phyloP scores from a whole-genome alignment of 352 stramenopile species.

The Lagenidium giganteum region DNA sequence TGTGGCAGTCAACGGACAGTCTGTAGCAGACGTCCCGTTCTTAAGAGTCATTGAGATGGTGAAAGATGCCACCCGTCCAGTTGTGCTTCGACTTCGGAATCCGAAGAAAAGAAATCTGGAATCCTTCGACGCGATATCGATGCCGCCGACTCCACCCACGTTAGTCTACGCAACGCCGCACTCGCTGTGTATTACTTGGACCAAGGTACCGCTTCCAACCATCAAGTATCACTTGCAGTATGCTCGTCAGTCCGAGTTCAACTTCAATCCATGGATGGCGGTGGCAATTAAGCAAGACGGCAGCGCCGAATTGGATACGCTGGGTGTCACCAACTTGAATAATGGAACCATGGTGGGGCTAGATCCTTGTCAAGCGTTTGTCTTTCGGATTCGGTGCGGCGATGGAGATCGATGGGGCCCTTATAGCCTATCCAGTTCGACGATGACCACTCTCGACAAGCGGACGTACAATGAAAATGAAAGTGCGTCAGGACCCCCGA shows the following conservation, averaged over 20 bases:
- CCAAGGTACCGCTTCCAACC: constrained; percentile 26
- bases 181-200: constrained; percentile 61
- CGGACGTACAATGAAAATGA: constrained; percentile 1
- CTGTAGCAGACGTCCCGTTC: constrained; percentile 58
- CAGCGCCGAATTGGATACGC: constrained; percentile 29
- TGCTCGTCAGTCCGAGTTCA: constrained; percentile 50
- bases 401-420: constrained; percentile 50
- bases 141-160: constrained; percentile 51
- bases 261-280: constrained; percentile 50
- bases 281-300: constrained; percentile 49
- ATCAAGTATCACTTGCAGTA: constrained; percentile 62
- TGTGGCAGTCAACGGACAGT: constrained; percentile 66
- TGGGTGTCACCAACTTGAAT: constrained; percentile 32
- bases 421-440: constrained; percentile 54
- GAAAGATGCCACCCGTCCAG: constrained; percentile 56
- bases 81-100: constrained; percentile 68
- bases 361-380: constrained; percentile 39
- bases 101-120: constrained; percentile 36
- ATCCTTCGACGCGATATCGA: constrained; percentile 46
- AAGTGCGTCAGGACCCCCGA: constrained; percentile 10
- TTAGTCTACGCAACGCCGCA: constrained; percentile 58
- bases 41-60: constrained; percentile 72
- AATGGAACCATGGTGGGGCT: constrained; percentile 66
- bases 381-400: constrained; percentile 65
- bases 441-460: constrained; percentile 53